phyloP scores from a whole-genome alignment of 2,329 filamentous ascomycete species.

The Cryphonectria radicalis region DNA sequence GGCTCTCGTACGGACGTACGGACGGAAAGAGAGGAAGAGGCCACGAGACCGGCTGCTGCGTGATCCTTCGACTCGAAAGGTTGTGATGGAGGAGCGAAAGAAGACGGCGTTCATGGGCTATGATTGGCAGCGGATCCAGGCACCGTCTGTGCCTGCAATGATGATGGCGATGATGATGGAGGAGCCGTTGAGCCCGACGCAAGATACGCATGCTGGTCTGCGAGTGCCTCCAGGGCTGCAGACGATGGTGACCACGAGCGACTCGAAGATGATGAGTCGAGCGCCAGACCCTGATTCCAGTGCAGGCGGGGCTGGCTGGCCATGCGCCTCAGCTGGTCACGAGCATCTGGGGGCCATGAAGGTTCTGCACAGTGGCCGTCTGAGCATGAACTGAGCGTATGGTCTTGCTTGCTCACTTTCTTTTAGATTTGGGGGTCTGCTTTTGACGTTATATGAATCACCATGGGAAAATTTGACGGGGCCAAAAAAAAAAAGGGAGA shows the following conservation, averaged over 20 bases:
- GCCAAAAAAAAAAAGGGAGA: not conserved
- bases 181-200: not conserved
- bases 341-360: conserved; percentile 29
- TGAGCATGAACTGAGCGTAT: conserved; percentile 20
- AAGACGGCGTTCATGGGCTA: conserved; percentile 87
- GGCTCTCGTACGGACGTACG: conserved; percentile 56
- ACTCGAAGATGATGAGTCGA: not conserved
- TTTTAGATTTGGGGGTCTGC: not conserved
- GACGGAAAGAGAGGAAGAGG: conserved; percentile 72
- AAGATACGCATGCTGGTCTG: not conserved
- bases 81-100: conserved; percentile 81
- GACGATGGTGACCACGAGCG: not conserved
- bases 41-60: conserved; percentile 84
- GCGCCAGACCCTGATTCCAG: not conserved
- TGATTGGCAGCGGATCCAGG: conserved; percentile 68
- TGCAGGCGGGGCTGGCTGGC: conserved; percentile 9
- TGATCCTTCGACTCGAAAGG: conserved; percentile 67
- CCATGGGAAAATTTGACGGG: not conserved
- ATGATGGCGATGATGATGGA: conserved; percentile 3
- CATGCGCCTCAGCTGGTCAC: conserved; percentile 9
- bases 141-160: conserved; percentile 5
- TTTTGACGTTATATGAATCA: not conserved
- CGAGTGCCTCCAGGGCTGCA: not conserved
- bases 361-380: conserved; percentile 28
- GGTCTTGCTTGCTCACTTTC: not conserved